Conservation (phyloP, 139 green algal species). For the Chlamydomonas schloesseri region DNA sequence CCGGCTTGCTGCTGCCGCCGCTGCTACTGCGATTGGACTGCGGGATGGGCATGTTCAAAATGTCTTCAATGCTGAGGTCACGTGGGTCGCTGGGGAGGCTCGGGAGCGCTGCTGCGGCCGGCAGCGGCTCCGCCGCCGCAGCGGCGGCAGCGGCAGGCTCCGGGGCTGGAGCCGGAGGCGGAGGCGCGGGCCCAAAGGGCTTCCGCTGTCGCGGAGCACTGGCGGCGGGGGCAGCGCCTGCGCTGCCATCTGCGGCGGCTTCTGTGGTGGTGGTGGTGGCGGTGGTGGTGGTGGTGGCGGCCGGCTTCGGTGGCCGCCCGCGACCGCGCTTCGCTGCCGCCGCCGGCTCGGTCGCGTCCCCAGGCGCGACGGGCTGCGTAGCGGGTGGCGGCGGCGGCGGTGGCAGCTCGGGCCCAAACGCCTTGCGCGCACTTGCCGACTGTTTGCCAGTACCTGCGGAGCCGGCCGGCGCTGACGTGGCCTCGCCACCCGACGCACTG, state of each 20-base stretch:
- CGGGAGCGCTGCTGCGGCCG: no score
- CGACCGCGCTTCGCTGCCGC: no score
- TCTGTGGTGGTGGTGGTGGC: no score
- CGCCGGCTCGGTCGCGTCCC: no score
- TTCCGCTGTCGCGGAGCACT: not conserved
- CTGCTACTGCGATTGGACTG: not conserved
- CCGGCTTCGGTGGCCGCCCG: not conserved
- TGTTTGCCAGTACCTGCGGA: no score
- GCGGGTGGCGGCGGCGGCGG: not conserved
- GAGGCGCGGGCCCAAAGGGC: not conserved
- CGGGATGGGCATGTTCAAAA: slow-evolving; percentile 17
- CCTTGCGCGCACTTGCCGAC: no score
- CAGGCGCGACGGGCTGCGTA: no score
- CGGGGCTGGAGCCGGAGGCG: not conserved
- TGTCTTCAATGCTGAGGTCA: slow-evolving; percentile 19
- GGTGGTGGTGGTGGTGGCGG: not conserved
- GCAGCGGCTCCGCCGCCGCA: not conserved
- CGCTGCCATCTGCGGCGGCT: no score
- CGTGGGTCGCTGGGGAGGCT: no score
- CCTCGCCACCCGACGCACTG: no score
- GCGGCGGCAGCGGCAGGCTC: not conserved
- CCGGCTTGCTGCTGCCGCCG: no score
- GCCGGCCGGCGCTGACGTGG: no score
- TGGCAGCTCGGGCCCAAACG: slow-evolving; percentile 19
- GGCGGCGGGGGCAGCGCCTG: not conserved